Percentiles rank a stretch among this genome's conserved stretches.
phyloP scores from a whole-genome alignment of 2,329 filamentous ascomycete species.

The Fusarium sp. region DNA sequence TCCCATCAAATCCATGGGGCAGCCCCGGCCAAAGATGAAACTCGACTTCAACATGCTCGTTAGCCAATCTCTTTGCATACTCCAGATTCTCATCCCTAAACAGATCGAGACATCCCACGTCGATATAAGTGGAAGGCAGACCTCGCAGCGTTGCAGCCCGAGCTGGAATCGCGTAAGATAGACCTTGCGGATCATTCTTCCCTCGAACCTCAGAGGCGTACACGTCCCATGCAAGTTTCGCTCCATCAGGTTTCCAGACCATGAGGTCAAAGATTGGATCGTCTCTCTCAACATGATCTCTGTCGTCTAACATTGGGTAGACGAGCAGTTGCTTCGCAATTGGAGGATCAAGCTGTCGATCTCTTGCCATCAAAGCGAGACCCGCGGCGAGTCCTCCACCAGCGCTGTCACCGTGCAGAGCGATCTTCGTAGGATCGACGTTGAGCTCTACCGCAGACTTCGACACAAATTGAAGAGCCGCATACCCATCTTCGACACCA shows the following conservation, averaged over 20 bases:
- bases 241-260: conserved; percentile 31
- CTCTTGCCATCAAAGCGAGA: conserved; percentile 6
- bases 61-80: conserved; percentile 1
- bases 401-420: conserved; percentile 18
- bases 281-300: not conserved
- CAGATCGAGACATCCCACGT: conserved; percentile 51
- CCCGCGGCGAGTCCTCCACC: conserved; percentile 21
- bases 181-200: not conserved
- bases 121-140: conserved; percentile 52
- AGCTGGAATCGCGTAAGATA: conserved; percentile 39
- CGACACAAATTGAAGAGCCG: conserved; percentile 4
- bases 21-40: conserved; percentile 54
- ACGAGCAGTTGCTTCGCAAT: conserved; percentile 16
- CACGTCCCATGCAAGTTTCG: conserved; percentile 38
- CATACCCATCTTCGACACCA: conserved; percentile 16
- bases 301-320: conserved; percentile 30
- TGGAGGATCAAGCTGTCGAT: not conserved
- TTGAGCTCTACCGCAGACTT: conserved; percentile 1
- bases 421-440: conserved; percentile 13
- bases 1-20: conserved; percentile 49
- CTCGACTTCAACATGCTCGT: conserved; percentile 42
- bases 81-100: conserved; percentile 39
- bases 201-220: conserved; percentile 7
- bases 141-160: conserved; percentile 36
- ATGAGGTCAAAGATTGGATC: conserved; percentile 15